Evolutionary conservation across 257 asterid genomes (phyloP), one percentile per base, ranked within the genome.

Genomic region (Ligustrum vulgare): DNA sequence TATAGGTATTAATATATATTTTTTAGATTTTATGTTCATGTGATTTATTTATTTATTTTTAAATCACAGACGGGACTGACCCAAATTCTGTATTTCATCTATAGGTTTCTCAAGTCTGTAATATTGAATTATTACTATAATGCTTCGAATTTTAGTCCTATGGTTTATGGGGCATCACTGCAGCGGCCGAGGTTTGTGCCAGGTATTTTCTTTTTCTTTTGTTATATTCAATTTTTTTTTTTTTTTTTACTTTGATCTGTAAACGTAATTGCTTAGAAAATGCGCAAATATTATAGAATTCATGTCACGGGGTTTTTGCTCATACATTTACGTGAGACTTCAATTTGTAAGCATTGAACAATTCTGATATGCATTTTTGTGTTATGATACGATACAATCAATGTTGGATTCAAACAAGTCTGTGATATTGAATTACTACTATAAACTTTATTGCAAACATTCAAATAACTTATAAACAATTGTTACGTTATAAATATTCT

Each of bases 161-260:
- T 78, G 82, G 80, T 90, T 67, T 91, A 87, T 39, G 97, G 97
- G 16, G 94, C 94, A 41, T 90, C 97, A 34, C 60, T 91, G 85
- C 97, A 91, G 83, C 77, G 97, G 82, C 96, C 97, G 18, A 85
- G 96, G 76, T 91, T 91, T 67, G 97, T 91, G 66, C 89, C 97
- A 86, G 97, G 96, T 91, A 84, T 63, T 58, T 41, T 15, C 10
- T 67, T 6, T 71, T 22, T 16, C 32, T 15, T 25, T 72, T 39
- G 25, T 12, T 16, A 13, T 33, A 32, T n/a, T 56, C 15, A 10
- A 5, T 67, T 41, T 51, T 54, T 6, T 15, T 35, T 20, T 8
- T 32, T 16, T 62, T 67, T 11, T 28, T n/a, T 4, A 12, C 20
- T 16, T 22, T 34, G 72, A 67, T 8, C n/a, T n/a, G n/a, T n/a